A percentile compares a stretch with the other conserved stretches of the same genome.
Conservation (phyloP, 306 rosid genomes). For the Prunus armeniaca region DNA sequence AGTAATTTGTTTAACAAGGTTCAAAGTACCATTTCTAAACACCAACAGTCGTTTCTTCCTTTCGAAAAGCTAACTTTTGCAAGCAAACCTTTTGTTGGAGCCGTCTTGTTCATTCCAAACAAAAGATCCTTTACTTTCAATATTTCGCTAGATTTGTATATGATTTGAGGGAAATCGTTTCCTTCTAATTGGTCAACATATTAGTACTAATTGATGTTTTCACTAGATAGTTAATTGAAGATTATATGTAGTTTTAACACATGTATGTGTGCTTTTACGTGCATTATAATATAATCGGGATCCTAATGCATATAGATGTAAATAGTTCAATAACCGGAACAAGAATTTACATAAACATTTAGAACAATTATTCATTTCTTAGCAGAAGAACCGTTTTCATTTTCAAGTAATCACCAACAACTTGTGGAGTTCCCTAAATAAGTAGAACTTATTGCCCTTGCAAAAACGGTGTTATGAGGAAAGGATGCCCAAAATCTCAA, state of each 20-base stretch:
- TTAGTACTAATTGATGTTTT: not conserved
- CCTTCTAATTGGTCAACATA: not conserved
- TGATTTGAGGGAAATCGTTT: not conserved
- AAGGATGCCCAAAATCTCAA: too few relatives aligned
- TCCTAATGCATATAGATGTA: too few relatives aligned
- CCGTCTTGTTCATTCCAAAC: constrained; percentile 12
- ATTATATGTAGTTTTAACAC: not conserved
- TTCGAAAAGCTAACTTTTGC: constrained; percentile 10
- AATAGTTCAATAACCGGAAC: too few relatives aligned
- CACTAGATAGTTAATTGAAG: not conserved
- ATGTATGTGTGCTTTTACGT: too few relatives aligned
- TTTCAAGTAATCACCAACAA: too few relatives aligned
- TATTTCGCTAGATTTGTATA: not conserved
- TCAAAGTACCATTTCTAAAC: not conserved
- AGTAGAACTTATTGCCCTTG: too few relatives aligned
- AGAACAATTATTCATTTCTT: too few relatives aligned
- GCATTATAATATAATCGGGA: too few relatives aligned
- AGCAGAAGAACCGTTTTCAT: too few relatives aligned
- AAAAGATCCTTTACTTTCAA: not conserved
- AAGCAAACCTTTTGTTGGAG: not conserved
- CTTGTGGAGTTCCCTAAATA: too few relatives aligned
- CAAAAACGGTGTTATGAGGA: too few relatives aligned
- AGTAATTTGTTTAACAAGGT: not conserved
- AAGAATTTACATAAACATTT: too few relatives aligned
- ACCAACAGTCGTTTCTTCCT: not conserved